Conservation (phyloP, 1,284 basidiomycete genomes). For the Peniophora sp. region DNA sequence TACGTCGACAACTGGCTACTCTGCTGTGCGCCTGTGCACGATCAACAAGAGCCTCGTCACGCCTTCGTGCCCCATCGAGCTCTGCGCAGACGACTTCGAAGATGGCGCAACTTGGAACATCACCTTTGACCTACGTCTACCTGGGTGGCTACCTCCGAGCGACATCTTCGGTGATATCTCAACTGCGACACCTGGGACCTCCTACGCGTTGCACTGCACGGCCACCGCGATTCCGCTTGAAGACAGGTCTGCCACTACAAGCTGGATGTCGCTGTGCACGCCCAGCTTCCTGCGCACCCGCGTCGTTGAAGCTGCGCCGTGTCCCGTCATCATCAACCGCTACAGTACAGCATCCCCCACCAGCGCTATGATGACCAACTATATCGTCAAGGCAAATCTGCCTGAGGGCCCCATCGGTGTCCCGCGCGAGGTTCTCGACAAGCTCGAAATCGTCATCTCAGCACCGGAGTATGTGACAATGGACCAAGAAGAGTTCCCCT, state of each 20-base stretch:
- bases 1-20: slow-evolving; percentile 51
- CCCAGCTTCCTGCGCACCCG: slow-evolving; percentile 33
- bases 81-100: slow-evolving; percentile 55
- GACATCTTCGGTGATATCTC: slow-evolving; percentile 37
- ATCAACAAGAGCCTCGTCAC: slow-evolving; percentile 50
- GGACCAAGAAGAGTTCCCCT: slow-evolving; percentile 35
- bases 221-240: slow-evolving; percentile 42
- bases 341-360: slow-evolving; percentile 11
- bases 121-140: slow-evolving; percentile 62
- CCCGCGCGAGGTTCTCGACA: slow-evolving; percentile 45
- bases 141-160: slow-evolving; percentile 70
- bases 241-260: slow-evolving; percentile 33
- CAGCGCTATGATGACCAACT: slow-evolving; percentile 27
- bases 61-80: slow-evolving; percentile 40
- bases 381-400: slow-evolving; percentile 27
- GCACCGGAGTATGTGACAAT: slow-evolving; percentile 48
- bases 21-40: slow-evolving; percentile 55
- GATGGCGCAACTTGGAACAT: slow-evolving; percentile 61
- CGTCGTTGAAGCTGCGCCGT: slow-evolving; percentile 19
- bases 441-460: slow-evolving; percentile 53
- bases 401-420: slow-evolving; percentile 21
- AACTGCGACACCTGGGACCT: slow-evolving; percentile 37
- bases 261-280: slow-evolving; percentile 39
- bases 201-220: slow-evolving; percentile 60
- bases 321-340: slow-evolving; percentile 17